Conservation (phyloP, 805 yeast genomes). For the Lipomyces chichibuensis region DNA sequence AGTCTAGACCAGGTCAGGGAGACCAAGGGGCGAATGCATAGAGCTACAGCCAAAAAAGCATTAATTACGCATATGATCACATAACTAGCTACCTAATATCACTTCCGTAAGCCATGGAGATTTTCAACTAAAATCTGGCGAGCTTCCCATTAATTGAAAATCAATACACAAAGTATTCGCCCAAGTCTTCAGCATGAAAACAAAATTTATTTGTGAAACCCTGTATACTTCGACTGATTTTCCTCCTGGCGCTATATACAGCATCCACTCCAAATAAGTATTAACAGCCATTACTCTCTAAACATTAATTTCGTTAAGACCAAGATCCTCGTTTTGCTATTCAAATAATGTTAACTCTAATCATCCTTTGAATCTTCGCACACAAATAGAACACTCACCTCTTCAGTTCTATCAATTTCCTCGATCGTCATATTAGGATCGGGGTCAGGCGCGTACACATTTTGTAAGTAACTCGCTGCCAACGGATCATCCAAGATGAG, state of each 20-base stretch:
- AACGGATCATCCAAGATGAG: slow-evolving; percentile 90
- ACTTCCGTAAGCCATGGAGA: too few relatives aligned
- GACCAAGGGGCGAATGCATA: neutral
- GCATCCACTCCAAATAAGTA: slow-evolving; percentile 4
- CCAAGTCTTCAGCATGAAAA: neutral
- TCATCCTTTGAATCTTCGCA: neutral
- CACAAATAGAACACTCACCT: slow-evolving; percentile 39
- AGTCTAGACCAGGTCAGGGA: neutral
- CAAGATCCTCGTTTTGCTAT: slow-evolving; percentile 84
- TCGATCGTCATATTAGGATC: slow-evolving; percentile 95
- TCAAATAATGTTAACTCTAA: neutral
- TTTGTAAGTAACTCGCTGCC: slow-evolving; percentile 93
- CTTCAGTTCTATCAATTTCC: slow-evolving; percentile 84
- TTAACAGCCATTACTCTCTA: slow-evolving; percentile 20
- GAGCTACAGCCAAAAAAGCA: neutral
- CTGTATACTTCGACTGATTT: neutral
- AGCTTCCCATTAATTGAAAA: neutral
- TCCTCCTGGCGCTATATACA: neutral
- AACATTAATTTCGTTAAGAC: slow-evolving; percentile 56
- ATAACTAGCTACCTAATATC: neutral
- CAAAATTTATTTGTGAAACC: neutral
- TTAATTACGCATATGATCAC: neutral
- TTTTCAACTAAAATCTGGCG: neutral
- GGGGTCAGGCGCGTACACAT: slow-evolving; percentile 97
- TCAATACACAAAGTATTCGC: neutral